Percentiles rank a stretch among this genome's conserved stretches.
These are phyloP conservation scores for Fusarium agapanthi DNA, from an alignment of 2,329 filamentous ascomycete genomes.

Conservation along the genomic window DNA sequence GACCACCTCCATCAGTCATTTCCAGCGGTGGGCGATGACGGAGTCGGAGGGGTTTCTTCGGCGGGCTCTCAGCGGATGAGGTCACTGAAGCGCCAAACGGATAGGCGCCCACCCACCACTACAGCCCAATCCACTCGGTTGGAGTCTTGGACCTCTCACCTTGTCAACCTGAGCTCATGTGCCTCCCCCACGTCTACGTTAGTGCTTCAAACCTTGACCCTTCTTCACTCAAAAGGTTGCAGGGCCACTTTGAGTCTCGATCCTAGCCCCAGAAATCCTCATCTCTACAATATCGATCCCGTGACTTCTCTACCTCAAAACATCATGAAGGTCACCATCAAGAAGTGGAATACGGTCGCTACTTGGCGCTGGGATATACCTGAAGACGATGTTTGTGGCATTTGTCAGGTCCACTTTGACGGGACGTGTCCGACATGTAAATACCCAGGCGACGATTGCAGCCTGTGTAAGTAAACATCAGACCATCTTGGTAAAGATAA, in stretches of 20 bases:
- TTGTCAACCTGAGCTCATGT: slow-evolving; percentile 19
- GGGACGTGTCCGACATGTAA: slow-evolving; percentile 98
- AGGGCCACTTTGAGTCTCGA: slow-evolving; percentile 26
- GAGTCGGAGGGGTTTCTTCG: slow-evolving; percentile 11
- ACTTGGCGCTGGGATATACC: slow-evolving; percentile 98
- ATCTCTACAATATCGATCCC: neutral
- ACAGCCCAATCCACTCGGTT: slow-evolving; percentile 4
- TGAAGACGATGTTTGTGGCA: slow-evolving; percentile 97
- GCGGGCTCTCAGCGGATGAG: slow-evolving; percentile 34
- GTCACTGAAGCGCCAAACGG: slow-evolving; percentile 32
- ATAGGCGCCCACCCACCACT: slow-evolving; percentile 12
- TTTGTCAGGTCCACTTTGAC: slow-evolving; percentile 97
- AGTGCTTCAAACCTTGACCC: slow-evolving; percentile 26
- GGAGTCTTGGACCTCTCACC: slow-evolving; percentile 3
- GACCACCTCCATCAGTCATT: slow-evolving; percentile 36
- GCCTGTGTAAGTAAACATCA: slow-evolving; percentile 71
- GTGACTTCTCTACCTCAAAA: slow-evolving; percentile 14
- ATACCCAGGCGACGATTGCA: slow-evolving; percentile 96
- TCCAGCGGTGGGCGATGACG: slow-evolving; percentile 21
- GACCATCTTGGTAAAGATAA: slow-evolving; percentile 12
- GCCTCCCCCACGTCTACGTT: slow-evolving; percentile 3
- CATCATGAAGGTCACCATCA: slow-evolving; percentile 93
- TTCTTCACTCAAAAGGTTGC: slow-evolving; percentile 16
- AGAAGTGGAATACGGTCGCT: slow-evolving; percentile 91
- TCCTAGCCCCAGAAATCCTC: neutral